Evolutionary conservation across 2,329 filamentous ascomycete genomes (phyloP).

Genomic region (Cladophialophora chaetospira): DNA sequence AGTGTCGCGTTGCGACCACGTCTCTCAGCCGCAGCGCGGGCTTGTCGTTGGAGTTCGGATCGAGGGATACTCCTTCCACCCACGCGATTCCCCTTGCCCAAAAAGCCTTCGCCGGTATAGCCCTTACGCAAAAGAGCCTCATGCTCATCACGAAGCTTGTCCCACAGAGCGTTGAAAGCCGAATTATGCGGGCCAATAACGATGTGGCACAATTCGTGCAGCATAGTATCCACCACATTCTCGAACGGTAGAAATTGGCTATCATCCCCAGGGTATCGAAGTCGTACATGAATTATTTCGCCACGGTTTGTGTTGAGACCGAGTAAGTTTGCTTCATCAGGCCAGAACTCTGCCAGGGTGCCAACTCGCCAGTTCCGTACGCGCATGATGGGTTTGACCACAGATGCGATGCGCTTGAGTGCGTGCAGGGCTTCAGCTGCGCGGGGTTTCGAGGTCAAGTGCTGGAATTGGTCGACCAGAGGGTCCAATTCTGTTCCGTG

Average conservation of each 20-base stretch:
- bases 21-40: conserved; percentile 73
- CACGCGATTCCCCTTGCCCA: conserved; percentile 72
- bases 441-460: conserved; percentile 52
- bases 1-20: conserved; percentile 52
- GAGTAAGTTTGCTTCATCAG: conserved; percentile 70
- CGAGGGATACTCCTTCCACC: conserved; percentile 68
- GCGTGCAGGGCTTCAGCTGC: conserved; percentile 58
- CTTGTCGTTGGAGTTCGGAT: conserved; percentile 73
- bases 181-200: conserved; percentile 79
- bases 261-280: conserved; percentile 74
- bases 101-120: conserved; percentile 87
- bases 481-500: conserved; percentile 46
- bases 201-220: conserved; percentile 91
- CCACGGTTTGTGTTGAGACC: conserved; percentile 80
- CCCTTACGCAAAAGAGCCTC: conserved; percentile 75
- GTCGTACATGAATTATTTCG: conserved; percentile 76
- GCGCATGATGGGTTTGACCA: conserved; percentile 94
- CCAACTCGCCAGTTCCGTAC: conserved; percentile 78
- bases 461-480: conserved; percentile 54
- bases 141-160: conserved; percentile 84
- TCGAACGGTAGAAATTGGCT: conserved; percentile 79
- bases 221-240: conserved; percentile 82
- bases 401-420: conserved; percentile 77
- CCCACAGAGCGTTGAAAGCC: conserved; percentile 83
- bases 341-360: conserved; percentile 82